Percentiles rank a stretch among this genome's conserved stretches.
Conservation (phyloP, 2,329 filamentous ascomycete species). For the Colletotrichum graminicola region DNA sequence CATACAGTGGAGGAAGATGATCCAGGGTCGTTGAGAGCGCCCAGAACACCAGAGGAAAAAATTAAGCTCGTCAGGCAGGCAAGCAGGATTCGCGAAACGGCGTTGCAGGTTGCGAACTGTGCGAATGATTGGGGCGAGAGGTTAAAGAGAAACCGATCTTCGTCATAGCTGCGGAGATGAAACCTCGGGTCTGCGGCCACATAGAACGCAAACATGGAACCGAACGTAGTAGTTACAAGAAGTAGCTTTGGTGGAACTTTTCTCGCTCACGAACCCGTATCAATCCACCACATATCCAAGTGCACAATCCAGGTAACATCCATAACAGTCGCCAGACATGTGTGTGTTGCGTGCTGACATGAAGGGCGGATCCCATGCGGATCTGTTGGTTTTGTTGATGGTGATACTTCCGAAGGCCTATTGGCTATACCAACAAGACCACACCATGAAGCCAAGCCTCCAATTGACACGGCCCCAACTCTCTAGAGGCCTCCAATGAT, state of each 20-base stretch:
- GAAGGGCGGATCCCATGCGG: neutral
- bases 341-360: neutral
- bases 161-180: constrained; percentile 20
- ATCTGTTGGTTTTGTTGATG: no score
- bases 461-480: neutral
- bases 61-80: constrained; percentile 31
- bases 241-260: no score
- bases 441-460: neutral
- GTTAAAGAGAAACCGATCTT: constrained; percentile 33
- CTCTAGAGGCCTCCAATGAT: constrained; percentile 24
- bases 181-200: neutral
- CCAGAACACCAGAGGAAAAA: constrained; percentile 14
- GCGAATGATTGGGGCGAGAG: constrained; percentile 41
- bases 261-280: no score
- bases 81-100: constrained; percentile 35
- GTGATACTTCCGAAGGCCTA: no score
- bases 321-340: neutral
- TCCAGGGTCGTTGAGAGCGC: neutral
- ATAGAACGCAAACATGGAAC: neutral
- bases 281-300: accelerated
- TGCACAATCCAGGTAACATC: no score
- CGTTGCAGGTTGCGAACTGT: constrained; percentile 33
- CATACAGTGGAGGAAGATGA: constrained; percentile 32
- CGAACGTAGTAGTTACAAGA: constrained; percentile 1
- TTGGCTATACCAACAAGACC: neutral